phyloP scores from a whole-genome alignment of 2,329 filamentous ascomycete species.

The Ophiobolus disseminans region DNA sequence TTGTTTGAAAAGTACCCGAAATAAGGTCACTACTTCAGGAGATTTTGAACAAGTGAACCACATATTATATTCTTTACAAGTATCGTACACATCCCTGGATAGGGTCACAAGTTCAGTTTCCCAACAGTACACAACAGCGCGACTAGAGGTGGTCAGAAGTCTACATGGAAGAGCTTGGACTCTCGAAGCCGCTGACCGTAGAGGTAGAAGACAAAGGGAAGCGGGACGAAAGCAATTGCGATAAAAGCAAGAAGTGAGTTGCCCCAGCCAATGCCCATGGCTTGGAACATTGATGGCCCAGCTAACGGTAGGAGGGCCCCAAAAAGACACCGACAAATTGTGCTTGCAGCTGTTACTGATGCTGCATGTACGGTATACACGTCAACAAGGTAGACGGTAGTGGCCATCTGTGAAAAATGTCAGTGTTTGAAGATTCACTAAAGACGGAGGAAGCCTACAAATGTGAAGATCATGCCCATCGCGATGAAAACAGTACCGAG shows the following conservation, averaged over 20 bases:
- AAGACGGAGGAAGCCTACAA: background rate
- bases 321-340: constrained; percentile 63
- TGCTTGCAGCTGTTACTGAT: constrained; percentile 67
- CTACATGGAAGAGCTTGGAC: background rate
- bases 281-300: constrained; percentile 64
- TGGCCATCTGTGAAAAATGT: constrained; percentile 14
- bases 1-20: too few species aligned
- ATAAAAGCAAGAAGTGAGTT: constrained; percentile 63
- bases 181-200: constrained; percentile 50
- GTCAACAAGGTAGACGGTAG: constrained; percentile 65
- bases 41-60: too few species aligned
- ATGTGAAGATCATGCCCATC: constrained; percentile 14
- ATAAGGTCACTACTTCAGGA: too few species aligned
- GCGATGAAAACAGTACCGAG: constrained; percentile 16
- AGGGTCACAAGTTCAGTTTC: too few species aligned
- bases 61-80: too few species aligned
- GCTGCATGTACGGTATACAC: constrained; percentile 59
- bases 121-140: too few species aligned
- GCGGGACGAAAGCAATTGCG: constrained; percentile 52
- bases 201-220: constrained; percentile 53
- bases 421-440: background rate
- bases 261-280: constrained; percentile 66
- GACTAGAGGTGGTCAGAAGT: background rate
- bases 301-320: constrained; percentile 65
- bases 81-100: too few species aligned